A percentile compares a stretch with the other conserved stretches of the same genome.
Conservation (phyloP, 768 basidiomycete species). For the Cyclocybe cylindracea region DNA sequence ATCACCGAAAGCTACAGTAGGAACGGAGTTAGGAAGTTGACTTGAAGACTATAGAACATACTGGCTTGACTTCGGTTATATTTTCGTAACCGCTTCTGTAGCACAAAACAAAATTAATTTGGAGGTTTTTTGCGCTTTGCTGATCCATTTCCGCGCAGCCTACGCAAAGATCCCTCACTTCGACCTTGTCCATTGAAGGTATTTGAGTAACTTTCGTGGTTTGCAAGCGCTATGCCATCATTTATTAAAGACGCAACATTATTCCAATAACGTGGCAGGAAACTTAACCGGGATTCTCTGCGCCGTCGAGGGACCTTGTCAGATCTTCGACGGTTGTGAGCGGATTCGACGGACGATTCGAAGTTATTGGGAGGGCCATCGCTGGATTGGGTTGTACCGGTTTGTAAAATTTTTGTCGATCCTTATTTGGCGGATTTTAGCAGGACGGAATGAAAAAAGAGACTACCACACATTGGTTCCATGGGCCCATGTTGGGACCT, state of each 20-base stretch:
- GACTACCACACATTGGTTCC: constrained; percentile 71
- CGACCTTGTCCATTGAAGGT: constrained; percentile 60
- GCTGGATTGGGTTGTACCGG: constrained; percentile 47
- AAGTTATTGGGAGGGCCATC: constrained; percentile 71
- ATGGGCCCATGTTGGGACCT: constrained; percentile 70
- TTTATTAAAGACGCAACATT: neutral
- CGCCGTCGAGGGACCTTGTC: constrained; percentile 53
- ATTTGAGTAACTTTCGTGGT: constrained; percentile 46
- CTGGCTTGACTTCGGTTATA: constrained; percentile 82
- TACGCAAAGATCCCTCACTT: constrained; percentile 49
- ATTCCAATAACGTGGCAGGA: neutral
- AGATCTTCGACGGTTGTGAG: constrained; percentile 50
- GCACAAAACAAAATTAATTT: constrained; percentile 61
- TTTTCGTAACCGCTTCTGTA: constrained; percentile 72
- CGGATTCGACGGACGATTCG: constrained; percentile 54
- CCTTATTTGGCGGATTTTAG: constrained; percentile 36
- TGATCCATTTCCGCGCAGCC: constrained; percentile 45
- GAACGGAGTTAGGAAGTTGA: neutral
- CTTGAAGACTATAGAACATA: constrained; percentile 34
- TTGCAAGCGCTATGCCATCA: constrained; percentile 55
- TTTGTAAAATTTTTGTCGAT: constrained; percentile 71
- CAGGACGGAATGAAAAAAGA: neutral
- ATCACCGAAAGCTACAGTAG: constrained; percentile 64
- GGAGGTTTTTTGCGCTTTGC: constrained; percentile 45
- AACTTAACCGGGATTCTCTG: constrained; percentile 59